phyloP scores from a whole-genome alignment of 305 asterid species.

The Fraxinus albicans region DNA sequence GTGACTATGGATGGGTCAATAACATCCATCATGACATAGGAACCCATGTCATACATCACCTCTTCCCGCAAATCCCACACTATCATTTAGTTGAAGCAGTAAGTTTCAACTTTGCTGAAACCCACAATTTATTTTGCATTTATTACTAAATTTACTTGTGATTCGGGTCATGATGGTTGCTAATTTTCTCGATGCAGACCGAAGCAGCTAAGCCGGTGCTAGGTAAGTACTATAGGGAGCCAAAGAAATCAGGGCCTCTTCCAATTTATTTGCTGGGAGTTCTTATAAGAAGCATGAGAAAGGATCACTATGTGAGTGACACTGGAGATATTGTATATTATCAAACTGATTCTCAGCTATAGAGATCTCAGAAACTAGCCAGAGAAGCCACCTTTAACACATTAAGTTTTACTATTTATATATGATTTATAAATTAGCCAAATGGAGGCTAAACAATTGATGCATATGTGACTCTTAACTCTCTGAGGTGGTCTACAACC shows the following conservation, averaged over 20 bases:
- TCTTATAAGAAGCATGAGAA: conserved; percentile 58
- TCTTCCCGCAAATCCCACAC: conserved; percentile 92
- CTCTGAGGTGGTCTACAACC: conserved; percentile 13
- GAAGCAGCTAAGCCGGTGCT: conserved; percentile 77
- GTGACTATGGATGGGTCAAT: conserved; percentile 81
- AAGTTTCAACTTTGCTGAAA: not conserved
- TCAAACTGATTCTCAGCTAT: conserved; percentile 60
- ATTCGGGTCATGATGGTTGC: not conserved
- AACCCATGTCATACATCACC: conserved; percentile 82
- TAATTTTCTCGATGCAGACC: conserved; percentile 49
- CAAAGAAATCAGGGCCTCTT: conserved; percentile 67
- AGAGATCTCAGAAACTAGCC: conserved; percentile 26
- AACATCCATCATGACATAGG: conserved; percentile 90
- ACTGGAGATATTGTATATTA: conserved; percentile 73
- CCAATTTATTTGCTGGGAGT: conserved; percentile 64
- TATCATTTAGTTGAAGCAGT: conserved; percentile 80
- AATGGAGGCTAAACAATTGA: conserved; percentile 1
- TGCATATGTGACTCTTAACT: conserved; percentile 12
- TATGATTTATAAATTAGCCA: not conserved
- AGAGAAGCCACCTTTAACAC: not conserved
- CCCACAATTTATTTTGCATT: not conserved
- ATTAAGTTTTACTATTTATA: not conserved
- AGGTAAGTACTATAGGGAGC: conserved; percentile 78
- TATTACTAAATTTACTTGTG: not conserved
- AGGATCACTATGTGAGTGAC: conserved; percentile 87